Conservation (phyloP, 805 yeast species). For the Jamesozyma lodderae region DNA sequence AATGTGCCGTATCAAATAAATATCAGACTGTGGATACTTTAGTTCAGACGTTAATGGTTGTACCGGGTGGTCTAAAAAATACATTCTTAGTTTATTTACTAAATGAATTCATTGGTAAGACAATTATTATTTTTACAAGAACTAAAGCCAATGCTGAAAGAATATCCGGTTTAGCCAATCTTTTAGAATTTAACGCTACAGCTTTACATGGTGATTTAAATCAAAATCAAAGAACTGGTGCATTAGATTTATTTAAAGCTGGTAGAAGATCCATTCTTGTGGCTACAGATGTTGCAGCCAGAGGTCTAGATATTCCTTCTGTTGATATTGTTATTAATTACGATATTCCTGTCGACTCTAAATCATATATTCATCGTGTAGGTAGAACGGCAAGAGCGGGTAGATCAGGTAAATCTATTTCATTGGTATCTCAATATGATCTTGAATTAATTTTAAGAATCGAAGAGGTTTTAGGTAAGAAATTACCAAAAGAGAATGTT, state of each 20-base stretch:
- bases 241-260: slow-evolving; percentile 68
- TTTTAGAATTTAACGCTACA: slow-evolving; percentile 78
- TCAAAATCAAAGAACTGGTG: slow-evolving; percentile 77
- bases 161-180: slow-evolving; percentile 69
- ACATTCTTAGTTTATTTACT: slow-evolving; percentile 74
- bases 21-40: slow-evolving; percentile 93
- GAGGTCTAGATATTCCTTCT: slow-evolving; percentile 78
- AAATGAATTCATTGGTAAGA: slow-evolving; percentile 77
- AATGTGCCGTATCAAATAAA: slow-evolving; percentile 80
- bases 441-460: slow-evolving; percentile 80
- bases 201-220: slow-evolving; percentile 91
- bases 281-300: slow-evolving; percentile 83
- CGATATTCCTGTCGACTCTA: slow-evolving; percentile 77
- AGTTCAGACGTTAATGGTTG: slow-evolving; percentile 78
- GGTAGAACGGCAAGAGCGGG: slow-evolving; percentile 97
- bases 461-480: slow-evolving; percentile 77
- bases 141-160: slow-evolving; percentile 95
- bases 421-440: slow-evolving; percentile 91
- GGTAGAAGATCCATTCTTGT: slow-evolving; percentile 61
- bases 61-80: slow-evolving; percentile 87
- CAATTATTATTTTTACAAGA: slow-evolving; percentile 81
- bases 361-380: slow-evolving; percentile 78
- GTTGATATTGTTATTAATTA: slow-evolving; percentile 72
- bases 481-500: slow-evolving; percentile 74
- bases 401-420: slow-evolving; percentile 75